Percentiles rank a stretch among this genome's conserved stretches.
Evolutionary conservation across 352 stramenopile genomes (phyloP).

Genomic region (Globisporangium cylindrosporum): DNA sequence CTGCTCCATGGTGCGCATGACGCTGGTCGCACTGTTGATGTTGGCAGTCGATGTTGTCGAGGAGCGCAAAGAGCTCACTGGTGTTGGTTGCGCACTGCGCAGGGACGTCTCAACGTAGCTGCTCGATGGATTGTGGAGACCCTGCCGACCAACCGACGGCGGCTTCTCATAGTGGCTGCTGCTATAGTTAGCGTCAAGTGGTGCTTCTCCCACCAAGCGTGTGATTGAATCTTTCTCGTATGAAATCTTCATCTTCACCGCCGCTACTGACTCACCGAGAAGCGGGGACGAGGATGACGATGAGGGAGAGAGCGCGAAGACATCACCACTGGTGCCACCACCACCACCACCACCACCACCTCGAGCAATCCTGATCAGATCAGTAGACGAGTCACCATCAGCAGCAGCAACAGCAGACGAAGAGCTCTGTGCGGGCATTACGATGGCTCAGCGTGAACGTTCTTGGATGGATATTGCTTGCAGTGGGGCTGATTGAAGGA

Average conservation of each 20-base stretch:
- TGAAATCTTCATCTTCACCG: background rate
- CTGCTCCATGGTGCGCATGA: slow-evolving; percentile 19
- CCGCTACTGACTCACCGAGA: background rate
- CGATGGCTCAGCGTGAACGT: background rate
- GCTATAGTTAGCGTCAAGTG: background rate
- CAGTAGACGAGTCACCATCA: background rate
- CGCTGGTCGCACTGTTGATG: background rate
- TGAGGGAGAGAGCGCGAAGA: background rate
- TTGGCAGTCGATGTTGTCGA: background rate
- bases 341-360: too few species aligned
- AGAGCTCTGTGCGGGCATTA: background rate
- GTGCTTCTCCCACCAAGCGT: background rate
- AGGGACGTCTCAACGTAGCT: background rate
- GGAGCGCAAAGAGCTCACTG: background rate
- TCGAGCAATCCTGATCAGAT: background rate
- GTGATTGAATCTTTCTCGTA: background rate
- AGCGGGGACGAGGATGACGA: background rate
- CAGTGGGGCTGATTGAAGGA: background rate
- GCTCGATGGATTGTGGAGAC: background rate
- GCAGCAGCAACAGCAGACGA: too few species aligned
- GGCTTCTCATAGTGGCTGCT: background rate
- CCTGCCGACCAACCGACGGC: background rate
- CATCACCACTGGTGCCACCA: background rate
- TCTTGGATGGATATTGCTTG: background rate
- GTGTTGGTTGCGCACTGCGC: background rate